A percentile compares a stretch with the other conserved stretches of the same genome.
These are phyloP conservation scores for Tetrapisispora arboricola DNA, from an alignment of 805 yeast genomes.

Conservation along the genomic window DNA sequence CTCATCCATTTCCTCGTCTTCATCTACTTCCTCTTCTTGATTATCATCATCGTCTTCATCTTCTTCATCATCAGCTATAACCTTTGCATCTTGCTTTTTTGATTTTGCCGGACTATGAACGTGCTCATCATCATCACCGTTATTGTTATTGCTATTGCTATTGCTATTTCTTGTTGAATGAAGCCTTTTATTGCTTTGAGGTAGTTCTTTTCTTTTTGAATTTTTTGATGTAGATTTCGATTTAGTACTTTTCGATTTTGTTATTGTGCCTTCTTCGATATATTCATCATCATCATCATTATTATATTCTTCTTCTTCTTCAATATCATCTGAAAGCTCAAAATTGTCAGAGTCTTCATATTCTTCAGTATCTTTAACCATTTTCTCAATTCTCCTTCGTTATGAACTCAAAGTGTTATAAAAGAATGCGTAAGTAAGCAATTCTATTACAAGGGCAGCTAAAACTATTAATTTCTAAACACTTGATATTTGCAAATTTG, in stretches of 20 bases:
- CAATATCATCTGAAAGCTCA: constrained; percentile 5
- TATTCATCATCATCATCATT: constrained; percentile 6
- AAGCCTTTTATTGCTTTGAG: background rate
- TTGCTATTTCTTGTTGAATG: no score
- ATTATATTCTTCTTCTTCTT: constrained; percentile 13
- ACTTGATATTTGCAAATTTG: no score
- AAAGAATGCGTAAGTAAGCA: no score
- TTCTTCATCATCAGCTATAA: constrained; percentile 8
- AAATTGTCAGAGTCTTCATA: constrained; percentile 1
- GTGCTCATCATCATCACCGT: constrained; percentile 6
- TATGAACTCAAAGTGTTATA: no score
- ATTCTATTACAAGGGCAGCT: no score
- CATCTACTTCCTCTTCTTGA: constrained; percentile 19
- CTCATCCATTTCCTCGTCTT: constrained; percentile 7
- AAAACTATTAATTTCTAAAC: no score
- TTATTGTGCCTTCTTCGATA: constrained; percentile 1
- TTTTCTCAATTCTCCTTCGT: no score
- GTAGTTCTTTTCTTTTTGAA: background rate
- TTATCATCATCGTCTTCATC: constrained; percentile 17
- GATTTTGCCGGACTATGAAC: constrained; percentile 2
- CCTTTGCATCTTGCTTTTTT: background rate
- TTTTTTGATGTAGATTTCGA: background rate
- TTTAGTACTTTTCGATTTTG: background rate
- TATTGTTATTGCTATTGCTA: no score
- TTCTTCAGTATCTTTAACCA: background rate